Conservation (phyloP, 2,329 filamentous ascomycete genomes). For the Aspergillus alliaceus region DNA sequence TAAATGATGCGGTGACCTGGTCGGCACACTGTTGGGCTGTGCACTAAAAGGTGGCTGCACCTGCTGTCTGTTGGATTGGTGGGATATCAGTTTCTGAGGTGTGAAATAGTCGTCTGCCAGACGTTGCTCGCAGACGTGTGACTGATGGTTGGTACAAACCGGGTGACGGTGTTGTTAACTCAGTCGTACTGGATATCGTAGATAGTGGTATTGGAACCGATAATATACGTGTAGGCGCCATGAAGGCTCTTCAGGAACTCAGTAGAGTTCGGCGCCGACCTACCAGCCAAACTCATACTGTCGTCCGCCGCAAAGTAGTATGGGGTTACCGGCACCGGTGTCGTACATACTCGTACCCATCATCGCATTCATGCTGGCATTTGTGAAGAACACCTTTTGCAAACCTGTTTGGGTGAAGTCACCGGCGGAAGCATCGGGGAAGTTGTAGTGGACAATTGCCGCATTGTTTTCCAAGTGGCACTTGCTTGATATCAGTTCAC, state of each 20-base stretch:
- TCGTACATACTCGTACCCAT: background rate
- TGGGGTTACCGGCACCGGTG: background rate
- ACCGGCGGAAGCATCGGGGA: background rate
- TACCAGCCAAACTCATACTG: background rate
- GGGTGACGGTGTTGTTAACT: conserved; percentile 15
- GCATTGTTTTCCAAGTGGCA: conserved; percentile 13
- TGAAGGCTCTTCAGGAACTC: conserved; percentile 1
- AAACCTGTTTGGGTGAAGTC: background rate
- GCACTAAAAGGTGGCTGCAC: background rate
- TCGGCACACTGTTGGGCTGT: conserved; percentile 6
- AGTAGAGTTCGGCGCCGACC: background rate
- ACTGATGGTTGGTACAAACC: conserved; percentile 9
- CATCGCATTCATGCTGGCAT: background rate
- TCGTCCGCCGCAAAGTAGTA: background rate
- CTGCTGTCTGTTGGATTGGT: background rate
- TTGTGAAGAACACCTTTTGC: background rate
- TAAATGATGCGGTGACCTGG: background rate
- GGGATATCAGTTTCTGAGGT: background rate
- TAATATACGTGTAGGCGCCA: conserved; percentile 9
- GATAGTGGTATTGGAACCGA: conserved; percentile 20
- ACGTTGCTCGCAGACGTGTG: conserved; percentile 16
- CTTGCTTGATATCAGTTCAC: conserved; percentile 15
- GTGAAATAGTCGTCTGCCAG: conserved; percentile 3
- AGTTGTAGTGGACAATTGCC: background rate
- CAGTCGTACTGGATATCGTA: conserved; percentile 24